phyloP scores from a whole-genome alignment of 2,329 filamentous ascomycete species.

The Tolypocladium album region DNA sequence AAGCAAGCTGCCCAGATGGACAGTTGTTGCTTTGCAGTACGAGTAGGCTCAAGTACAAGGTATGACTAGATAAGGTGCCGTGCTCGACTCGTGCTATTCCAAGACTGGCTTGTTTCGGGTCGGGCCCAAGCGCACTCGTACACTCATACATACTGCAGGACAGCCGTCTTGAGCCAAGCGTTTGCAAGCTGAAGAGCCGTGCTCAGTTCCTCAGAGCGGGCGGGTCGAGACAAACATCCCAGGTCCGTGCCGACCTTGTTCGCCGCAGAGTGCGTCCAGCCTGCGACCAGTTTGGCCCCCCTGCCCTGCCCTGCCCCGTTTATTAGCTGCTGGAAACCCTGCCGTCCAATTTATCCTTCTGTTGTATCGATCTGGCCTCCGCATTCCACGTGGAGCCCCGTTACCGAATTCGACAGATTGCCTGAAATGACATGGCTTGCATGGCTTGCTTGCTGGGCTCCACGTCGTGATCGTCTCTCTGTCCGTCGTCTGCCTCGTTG shows the following conservation, averaged over 20 bases:
- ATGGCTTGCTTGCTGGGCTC: not conserved
- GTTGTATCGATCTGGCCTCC: not conserved
- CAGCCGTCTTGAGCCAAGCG: not conserved
- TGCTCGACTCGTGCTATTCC: not conserved
- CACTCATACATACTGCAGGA: not conserved
- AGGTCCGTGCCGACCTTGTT: not conserved
- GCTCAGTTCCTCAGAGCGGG: not conserved
- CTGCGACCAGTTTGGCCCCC: not conserved
- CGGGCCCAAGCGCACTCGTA: not conserved
- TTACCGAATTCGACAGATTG: not conserved
- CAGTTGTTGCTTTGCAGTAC: no score
- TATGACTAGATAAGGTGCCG: not conserved
- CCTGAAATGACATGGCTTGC: not conserved
- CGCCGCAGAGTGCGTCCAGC: not conserved
- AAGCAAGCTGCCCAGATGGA: not conserved
- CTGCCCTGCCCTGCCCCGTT: not conserved
- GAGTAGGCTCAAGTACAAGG: not conserved
- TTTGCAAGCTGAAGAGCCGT: not conserved
- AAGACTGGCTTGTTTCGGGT: not conserved
- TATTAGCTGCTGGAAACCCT: not conserved
- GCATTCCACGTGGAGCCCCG: not conserved
- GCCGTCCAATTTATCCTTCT: not conserved
- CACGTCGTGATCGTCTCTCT: not conserved
- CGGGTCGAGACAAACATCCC: not conserved
- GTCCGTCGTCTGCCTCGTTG: not conserved